Base-by-base conservation (phyloP, 768 basidiomycete species). In the Cyclocybe cylindracea region DNA sequence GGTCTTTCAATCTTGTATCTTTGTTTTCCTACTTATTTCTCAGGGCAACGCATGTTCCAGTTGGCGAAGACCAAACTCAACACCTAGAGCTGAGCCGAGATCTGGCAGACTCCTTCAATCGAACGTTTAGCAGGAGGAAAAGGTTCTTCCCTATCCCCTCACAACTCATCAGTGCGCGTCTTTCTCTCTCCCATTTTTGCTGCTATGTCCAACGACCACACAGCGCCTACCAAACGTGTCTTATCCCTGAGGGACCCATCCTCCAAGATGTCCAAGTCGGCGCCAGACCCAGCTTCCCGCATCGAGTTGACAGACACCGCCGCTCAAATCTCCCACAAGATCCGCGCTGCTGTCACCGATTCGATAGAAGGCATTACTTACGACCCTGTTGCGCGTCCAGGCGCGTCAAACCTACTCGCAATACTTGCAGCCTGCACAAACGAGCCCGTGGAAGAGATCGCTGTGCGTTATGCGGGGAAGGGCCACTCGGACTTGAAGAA, bases 231-330 rank as follows among this genome's bases (percentile, higher is more conserved):
- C 7, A 86, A 83, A 64, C 84, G 94, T 6, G 78, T 98, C 13
- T 81, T 96, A 19, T 95, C 94, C 2, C 84, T 98, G 13, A 85
- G 84, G 51, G 89, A 94, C 64, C 91, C 94, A 1, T 73, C 77
- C 0, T 80, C 86, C 3, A 98, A 98, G 66, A 98, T 98, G 94
- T 97, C 95, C 34, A 98, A 98, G 68, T 98, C 95, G 0, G 79
- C 92, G 0, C 87, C 86, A 0, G 85, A 91, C 64, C 52, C 82
- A 1, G 69, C 82, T 11, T 95, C 94, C 0, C 87, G 94, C 19
- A 93, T 98, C 63, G 78, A 92, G 49, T 77, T 98, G 36, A 95
- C 89, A 19, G 95, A 98, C 64, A 69, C 81, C 0, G 66, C 79
- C 8, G 59, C 70, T 1, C 68, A 81, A 61, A 91, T 96, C 40